Percentiles rank a stretch among this genome's conserved stretches.
Evolutionary conservation across 2,329 filamentous ascomycete species (phyloP).

Genomic region (Aspergillus sp.): DNA sequence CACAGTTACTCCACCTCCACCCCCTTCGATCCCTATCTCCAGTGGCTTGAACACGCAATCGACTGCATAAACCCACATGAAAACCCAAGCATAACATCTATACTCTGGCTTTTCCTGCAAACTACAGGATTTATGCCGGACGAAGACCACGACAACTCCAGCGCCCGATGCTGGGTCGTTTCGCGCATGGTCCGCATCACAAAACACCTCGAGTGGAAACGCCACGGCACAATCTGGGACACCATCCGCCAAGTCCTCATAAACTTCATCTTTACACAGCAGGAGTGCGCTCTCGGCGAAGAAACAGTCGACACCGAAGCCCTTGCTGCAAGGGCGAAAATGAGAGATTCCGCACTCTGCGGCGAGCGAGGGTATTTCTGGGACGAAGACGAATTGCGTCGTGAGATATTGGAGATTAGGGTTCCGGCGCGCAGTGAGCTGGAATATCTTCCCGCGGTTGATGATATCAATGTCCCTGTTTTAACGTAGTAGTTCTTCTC

Average conservation of each 20-base stretch:
- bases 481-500: slow-evolving; percentile 8
- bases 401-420: slow-evolving; percentile 21
- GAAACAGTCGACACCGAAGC: slow-evolving; percentile 21
- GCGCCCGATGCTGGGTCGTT: slow-evolving; percentile 32
- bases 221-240: slow-evolving; percentile 28
- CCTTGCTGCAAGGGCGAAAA: slow-evolving; percentile 23
- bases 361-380: slow-evolving; percentile 19
- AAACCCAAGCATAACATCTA: slow-evolving; percentile 29
- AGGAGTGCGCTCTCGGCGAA: slow-evolving; percentile 29
- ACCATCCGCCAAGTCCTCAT: slow-evolving; percentile 25
- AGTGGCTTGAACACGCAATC: slow-evolving; percentile 28
- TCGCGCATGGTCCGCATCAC: slow-evolving; percentile 32
- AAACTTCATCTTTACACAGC: slow-evolving; percentile 27
- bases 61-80: slow-evolving; percentile 22
- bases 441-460: not conserved
- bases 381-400: slow-evolving; percentile 30
- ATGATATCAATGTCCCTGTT: slow-evolving; percentile 16
- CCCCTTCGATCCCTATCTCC: slow-evolving; percentile 28
- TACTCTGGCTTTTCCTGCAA: slow-evolving; percentile 32
- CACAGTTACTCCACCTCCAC: slow-evolving; percentile 26
- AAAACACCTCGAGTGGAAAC: slow-evolving; percentile 33
- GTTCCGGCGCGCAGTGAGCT: not conserved
- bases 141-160: slow-evolving; percentile 20
- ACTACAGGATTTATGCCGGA: slow-evolving; percentile 26
- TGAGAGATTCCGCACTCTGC: slow-evolving; percentile 2